phyloP scores from a whole-genome alignment of 306 rosid species.

The Fragaria ananassa region DNA sequence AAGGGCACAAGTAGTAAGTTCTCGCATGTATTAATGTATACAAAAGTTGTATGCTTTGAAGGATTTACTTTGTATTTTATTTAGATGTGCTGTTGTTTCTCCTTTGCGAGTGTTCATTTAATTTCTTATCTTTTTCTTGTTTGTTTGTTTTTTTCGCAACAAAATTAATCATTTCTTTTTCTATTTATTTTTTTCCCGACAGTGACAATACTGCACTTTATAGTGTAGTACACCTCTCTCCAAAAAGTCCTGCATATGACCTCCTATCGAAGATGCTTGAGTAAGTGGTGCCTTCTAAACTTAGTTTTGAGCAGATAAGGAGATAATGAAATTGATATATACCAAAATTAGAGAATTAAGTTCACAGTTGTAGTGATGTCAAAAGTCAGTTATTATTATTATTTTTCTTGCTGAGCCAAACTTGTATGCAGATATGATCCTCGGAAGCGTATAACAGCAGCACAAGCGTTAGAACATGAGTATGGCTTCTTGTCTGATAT shows the following conservation, averaged over 20 bases:
- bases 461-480: slow-evolving; percentile 97
- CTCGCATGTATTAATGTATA: not conserved
- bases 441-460: slow-evolving; percentile 81
- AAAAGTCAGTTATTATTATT: not conserved
- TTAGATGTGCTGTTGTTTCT: not conserved
- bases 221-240: slow-evolving; percentile 68
- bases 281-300: slow-evolving; percentile 54
- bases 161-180: not conserved
- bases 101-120: slow-evolving; percentile 5
- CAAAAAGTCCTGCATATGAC: slow-evolving; percentile 82
- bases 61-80: not conserved
- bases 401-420: slow-evolving; percentile 1
- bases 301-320: not conserved
- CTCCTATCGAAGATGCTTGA: slow-evolving; percentile 96
- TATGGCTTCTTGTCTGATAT: slow-evolving; percentile 31
- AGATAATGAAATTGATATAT: not conserved
- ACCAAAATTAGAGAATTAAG: not conserved
- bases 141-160: not conserved
- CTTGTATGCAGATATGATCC: slow-evolving; percentile 86
- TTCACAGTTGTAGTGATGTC: slow-evolving; percentile 5
- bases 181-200: slow-evolving; percentile 27
- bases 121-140: not conserved
- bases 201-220: slow-evolving; percentile 76
- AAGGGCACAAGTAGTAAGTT: slow-evolving; percentile 87
- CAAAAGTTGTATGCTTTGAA: not conserved